Evolutionary conservation across 192 early-diverging fungal species (phyloP).

Genomic region (Coemansia sp.): DNA sequence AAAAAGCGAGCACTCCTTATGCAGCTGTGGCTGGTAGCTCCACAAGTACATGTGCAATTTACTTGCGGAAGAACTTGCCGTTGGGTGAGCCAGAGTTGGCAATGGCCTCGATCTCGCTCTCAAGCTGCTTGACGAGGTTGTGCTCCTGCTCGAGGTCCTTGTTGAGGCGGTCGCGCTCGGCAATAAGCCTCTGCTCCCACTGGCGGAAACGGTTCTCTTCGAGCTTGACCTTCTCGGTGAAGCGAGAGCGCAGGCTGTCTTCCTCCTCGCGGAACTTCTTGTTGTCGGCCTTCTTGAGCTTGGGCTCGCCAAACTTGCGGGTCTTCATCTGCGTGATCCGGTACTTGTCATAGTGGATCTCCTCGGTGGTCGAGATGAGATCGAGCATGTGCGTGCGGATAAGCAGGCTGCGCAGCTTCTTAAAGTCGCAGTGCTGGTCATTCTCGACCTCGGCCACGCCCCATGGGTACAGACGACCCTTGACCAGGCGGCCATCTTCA

Average conservation of each 20-base stretch:
- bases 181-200: constrained; percentile 95
- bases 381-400: constrained; percentile 98
- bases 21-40: neutral
- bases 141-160: constrained; percentile 97
- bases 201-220: constrained; percentile 98
- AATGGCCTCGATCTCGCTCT: constrained; percentile 70
- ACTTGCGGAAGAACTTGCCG: constrained; percentile 58
- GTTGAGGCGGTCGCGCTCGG: constrained; percentile 97
- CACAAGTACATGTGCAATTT: constrained; percentile 4
- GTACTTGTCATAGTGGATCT: constrained; percentile 93
- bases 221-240: constrained; percentile 95
- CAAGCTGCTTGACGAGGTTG: constrained; percentile 88
- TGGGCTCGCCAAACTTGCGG: constrained; percentile 84
- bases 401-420: constrained; percentile 92
- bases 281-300: constrained; percentile 78
- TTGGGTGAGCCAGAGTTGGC: constrained; percentile 49
- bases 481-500: constrained; percentile 83
- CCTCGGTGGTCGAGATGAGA: constrained; percentile 90
- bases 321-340: constrained; percentile 84
- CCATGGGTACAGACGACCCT: constrained; percentile 97
- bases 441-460: constrained; percentile 99
- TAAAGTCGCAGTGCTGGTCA: constrained; percentile 97
- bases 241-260: constrained; percentile 89
- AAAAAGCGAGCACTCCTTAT: neutral
- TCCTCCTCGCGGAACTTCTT: constrained; percentile 98